These are phyloP conservation scores for Nepenthes mirabilis DNA, from an alignment of 148 eudicot species.

Conservation along the genomic window DNA sequence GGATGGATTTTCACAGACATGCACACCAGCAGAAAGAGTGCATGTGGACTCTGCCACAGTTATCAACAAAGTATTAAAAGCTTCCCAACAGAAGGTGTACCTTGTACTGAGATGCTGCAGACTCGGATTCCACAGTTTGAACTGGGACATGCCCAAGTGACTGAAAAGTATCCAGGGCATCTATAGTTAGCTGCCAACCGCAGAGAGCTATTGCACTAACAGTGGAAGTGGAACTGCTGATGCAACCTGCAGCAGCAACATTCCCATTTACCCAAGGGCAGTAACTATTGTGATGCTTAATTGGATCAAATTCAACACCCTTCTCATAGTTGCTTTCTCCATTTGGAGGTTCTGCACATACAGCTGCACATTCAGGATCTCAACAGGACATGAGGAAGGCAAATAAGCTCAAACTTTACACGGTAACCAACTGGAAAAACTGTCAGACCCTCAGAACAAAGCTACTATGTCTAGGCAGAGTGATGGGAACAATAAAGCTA, in stretches of 20 bases:
- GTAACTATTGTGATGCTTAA: constrained; percentile 79
- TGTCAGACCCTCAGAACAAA: not conserved
- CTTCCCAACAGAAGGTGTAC: constrained; percentile 10
- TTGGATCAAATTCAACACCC: constrained; percentile 85
- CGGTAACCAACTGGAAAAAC: not conserved
- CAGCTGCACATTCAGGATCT: constrained; percentile 5
- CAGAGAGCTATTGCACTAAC: constrained; percentile 65
- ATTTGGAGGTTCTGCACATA: constrained; percentile 65
- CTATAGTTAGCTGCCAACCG: constrained; percentile 98
- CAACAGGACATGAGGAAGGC: not conserved
- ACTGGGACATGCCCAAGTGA: constrained; percentile 63
- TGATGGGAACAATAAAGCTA: too few relatives aligned
- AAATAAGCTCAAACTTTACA: not conserved
- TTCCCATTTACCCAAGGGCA: constrained; percentile 99
- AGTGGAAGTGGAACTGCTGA: constrained; percentile 55
- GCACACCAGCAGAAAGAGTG: too few relatives aligned
- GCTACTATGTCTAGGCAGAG: too few relatives aligned
- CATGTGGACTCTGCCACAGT: too few relatives aligned
- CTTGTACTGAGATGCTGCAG: constrained; percentile 92
- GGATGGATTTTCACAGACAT: too few relatives aligned
- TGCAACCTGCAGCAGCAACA: constrained; percentile 94
- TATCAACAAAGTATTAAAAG: too few relatives aligned
- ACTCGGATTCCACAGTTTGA: constrained; percentile 91
- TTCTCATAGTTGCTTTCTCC: constrained; percentile 85
- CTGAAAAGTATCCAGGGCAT: constrained; percentile 84